Percentiles rank a stretch among this genome's conserved stretches.
Conservation (phyloP, 176 grass and related monocot species). For the Tillandsia fasciculata region DNA sequence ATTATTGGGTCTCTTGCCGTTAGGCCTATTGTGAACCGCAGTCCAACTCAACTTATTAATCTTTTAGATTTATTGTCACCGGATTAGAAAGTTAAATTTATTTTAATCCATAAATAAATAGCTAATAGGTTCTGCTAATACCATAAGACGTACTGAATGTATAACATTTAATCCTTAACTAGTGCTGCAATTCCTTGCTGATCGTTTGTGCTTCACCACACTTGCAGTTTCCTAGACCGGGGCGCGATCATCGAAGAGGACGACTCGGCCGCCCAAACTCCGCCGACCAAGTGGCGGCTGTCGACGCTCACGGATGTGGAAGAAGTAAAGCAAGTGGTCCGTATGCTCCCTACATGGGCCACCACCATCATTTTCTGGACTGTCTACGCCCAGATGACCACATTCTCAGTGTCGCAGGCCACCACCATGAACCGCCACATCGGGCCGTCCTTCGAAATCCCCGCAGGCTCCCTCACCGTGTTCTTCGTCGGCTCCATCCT, state of each 20-base stretch:
- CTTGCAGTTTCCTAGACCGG: conserved; percentile 15
- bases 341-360: conserved; percentile 67
- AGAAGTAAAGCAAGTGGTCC: conserved; percentile 70
- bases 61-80: too few relatives aligned
- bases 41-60: too few relatives aligned
- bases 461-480: conserved; percentile 71
- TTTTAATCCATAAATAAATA: too few relatives aligned
- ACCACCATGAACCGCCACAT: conserved; percentile 60
- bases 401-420: conserved; percentile 86
- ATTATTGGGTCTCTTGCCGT: too few relatives aligned
- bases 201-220: not conserved
- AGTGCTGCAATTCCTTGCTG: not conserved
- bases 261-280: not conserved
- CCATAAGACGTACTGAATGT: too few relatives aligned
- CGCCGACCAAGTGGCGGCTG: conserved; percentile 15
- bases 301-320: conserved; percentile 62
- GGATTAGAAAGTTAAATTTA: too few relatives aligned
- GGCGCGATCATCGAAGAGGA: not conserved
- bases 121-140: too few relatives aligned
- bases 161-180: not conserved
- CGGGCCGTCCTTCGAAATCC: conserved; percentile 44
- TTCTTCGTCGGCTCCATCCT: conserved; percentile 85
- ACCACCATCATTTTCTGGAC: conserved; percentile 89
- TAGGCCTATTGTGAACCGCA: too few relatives aligned
- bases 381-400: conserved; percentile 83